phyloP scores from a whole-genome alignment of 139 green algal species.

The Chlamydomonas eustigma region DNA sequence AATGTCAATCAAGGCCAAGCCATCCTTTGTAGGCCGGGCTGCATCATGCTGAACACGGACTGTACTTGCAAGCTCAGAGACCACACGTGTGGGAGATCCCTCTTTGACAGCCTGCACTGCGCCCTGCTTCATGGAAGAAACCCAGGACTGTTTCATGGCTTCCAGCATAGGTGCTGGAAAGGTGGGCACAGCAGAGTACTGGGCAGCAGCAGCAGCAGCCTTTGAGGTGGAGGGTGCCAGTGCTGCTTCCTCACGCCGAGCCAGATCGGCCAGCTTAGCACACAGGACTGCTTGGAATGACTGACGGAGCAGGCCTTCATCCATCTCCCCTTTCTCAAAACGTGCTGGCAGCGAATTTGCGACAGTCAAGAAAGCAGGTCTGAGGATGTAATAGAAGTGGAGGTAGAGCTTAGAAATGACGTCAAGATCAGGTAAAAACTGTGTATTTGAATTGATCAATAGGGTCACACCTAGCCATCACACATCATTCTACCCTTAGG shows the following conservation, averaged over 20 bases:
- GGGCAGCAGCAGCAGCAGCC: too few relatives aligned
- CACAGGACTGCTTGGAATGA: conserved; percentile 27
- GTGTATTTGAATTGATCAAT: too few relatives aligned
- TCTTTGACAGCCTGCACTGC: neutral
- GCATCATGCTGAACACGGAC: conserved; percentile 14
- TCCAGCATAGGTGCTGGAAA: conserved; percentile 24
- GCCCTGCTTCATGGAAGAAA: neutral
- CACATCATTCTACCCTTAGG: too few relatives aligned
- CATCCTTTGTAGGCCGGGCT: conserved; percentile 13
- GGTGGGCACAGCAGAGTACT: neutral
- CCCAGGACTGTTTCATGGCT: conserved; percentile 26
- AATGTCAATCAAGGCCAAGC: conserved; percentile 25
- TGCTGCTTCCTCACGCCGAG: neutral
- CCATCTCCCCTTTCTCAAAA: conserved; percentile 1
- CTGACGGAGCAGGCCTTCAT: conserved; percentile 16
- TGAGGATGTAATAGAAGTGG: too few relatives aligned
- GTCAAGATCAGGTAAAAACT: too few relatives aligned
- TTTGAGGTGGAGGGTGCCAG: neutral
- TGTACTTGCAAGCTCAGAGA: neutral
- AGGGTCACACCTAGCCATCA: too few relatives aligned
- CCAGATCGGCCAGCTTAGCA: neutral
- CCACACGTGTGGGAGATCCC: neutral
- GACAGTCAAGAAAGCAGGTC: neutral
- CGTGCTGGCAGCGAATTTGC: conserved; percentile 21
- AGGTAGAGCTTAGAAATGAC: too few relatives aligned